phyloP scores from a whole-genome alignment of 352 stramenopile species.

The Plasmopara viticola region DNA sequence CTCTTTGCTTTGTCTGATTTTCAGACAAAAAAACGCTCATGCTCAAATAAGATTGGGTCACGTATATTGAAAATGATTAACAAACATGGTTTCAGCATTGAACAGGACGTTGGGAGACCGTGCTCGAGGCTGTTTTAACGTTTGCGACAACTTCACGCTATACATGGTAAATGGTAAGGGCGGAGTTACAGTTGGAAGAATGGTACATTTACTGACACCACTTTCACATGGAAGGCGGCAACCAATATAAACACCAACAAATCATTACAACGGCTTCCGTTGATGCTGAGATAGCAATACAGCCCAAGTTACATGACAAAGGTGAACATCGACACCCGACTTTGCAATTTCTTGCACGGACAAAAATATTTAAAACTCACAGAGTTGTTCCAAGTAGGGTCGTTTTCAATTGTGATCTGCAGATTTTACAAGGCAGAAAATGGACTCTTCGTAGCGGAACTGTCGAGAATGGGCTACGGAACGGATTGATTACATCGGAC shows the following conservation, averaged over 20 bases:
- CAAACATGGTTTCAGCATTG: neutral
- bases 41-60: neutral
- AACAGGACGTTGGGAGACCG: neutral
- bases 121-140: conserved; percentile 5
- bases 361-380: conserved; percentile 14
- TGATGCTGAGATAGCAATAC: neutral
- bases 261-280: neutral
- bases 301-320: conserved; percentile 4
- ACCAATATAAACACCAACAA: conserved; percentile 17
- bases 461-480: conserved; percentile 1
- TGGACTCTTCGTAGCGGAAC: conserved; percentile 15
- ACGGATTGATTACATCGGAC: conserved; percentile 17
- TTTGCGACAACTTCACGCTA: conserved; percentile 7
- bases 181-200: conserved; percentile 2
- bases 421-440: conserved; percentile 2
- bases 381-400: conserved; percentile 1
- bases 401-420: neutral
- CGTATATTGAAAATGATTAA: neutral
- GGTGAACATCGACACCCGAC: conserved; percentile 10
- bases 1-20: conserved; percentile 1
- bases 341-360: conserved; percentile 13
- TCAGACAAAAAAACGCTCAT: neutral
- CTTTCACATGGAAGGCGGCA: neutral
- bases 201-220: conserved; percentile 1
- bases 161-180: conserved; percentile 8